These are phyloP conservation scores for Lanmaoa rubissima DNA, from an alignment of 768 basidiomycete species.

Conservation along the genomic window DNA sequence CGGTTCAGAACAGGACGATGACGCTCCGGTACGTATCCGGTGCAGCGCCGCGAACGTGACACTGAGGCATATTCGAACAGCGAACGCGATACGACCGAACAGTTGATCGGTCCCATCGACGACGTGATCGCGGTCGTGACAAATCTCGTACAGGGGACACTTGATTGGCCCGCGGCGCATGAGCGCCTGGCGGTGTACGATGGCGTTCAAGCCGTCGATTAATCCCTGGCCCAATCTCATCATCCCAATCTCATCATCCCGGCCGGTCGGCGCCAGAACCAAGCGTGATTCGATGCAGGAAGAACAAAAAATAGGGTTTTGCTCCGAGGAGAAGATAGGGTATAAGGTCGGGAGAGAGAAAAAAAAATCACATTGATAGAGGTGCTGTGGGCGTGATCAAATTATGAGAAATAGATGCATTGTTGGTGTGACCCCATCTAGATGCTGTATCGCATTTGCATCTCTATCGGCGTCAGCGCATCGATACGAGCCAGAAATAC, in stretches of 20 bases:
- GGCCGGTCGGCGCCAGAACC: no score
- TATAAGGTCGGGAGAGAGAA: no score
- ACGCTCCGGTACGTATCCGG: constrained; percentile 73
- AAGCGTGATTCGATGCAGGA: no score
- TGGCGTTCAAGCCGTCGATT: constrained; percentile 83
- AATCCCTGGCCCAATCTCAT: not conserved
- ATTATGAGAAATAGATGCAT: not conserved
- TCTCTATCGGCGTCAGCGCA: not conserved
- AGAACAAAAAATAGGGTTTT: constrained; percentile 2
- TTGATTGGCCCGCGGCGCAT: constrained; percentile 79
- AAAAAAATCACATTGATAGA: not conserved
- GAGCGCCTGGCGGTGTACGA: constrained; percentile 72
- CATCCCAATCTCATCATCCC: no score
- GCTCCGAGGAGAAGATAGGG: constrained; percentile 16
- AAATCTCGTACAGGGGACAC: constrained; percentile 70
- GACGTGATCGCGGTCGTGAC: constrained; percentile 80
- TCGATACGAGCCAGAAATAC: not conserved
- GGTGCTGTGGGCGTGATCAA: not conserved
- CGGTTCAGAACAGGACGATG: constrained; percentile 88
- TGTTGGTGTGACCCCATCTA: not conserved
- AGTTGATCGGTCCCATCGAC: constrained; percentile 88
- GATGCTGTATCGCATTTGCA: not conserved
- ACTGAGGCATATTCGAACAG: constrained; percentile 38
- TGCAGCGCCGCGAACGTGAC: not conserved
- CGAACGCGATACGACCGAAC: constrained; percentile 93